These are phyloP conservation scores for Xylaria hypoxylon DNA, from an alignment of 2,329 filamentous ascomycete genomes.

Conservation along the genomic window DNA sequence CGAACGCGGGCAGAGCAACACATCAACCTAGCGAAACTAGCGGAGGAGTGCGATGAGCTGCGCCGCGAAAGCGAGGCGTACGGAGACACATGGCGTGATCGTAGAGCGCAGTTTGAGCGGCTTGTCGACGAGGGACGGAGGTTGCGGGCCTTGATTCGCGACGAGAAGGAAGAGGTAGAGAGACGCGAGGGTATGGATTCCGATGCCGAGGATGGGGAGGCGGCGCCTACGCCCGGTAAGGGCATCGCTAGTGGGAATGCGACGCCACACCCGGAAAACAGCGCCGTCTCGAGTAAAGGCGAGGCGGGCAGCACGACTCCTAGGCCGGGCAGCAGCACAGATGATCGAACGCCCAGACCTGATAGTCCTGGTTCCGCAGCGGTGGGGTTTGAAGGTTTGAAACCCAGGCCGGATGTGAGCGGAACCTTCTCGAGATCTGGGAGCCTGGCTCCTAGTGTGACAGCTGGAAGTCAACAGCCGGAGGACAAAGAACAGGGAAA, in stretches of 20 bases:
- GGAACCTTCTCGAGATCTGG: conserved; percentile 54
- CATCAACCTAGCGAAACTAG: conserved; percentile 80
- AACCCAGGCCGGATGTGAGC: conserved; percentile 49
- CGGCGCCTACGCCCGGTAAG: conserved; percentile 53
- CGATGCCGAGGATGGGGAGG: conserved; percentile 70
- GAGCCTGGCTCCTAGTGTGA: conserved; percentile 53
- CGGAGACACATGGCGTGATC: conserved; percentile 83
- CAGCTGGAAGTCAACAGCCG: conserved; percentile 49
- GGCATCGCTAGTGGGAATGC: conserved; percentile 59
- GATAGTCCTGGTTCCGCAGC: conserved; percentile 52
- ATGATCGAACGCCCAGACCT: conserved; percentile 46
- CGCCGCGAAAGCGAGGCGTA: conserved; percentile 87
- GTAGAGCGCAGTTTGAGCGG: conserved; percentile 85
- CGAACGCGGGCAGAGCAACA: conserved; percentile 87
- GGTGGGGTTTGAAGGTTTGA: conserved; percentile 50
- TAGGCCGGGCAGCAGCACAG: conserved; percentile 57
- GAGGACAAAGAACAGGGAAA: conserved; percentile 54
- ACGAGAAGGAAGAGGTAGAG: conserved; percentile 96
- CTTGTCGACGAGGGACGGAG: conserved; percentile 94
- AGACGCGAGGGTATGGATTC: conserved; percentile 84
- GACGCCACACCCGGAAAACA: conserved; percentile 62
- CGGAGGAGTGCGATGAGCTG: conserved; percentile 88
- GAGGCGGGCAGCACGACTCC: conserved; percentile 54
- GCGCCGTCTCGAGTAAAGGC: conserved; percentile 42
- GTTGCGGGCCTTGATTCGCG: conserved; percentile 84